Evolutionary conservation across 768 basidiomycete genomes (phyloP), one percentile per base, ranked within the genome.

Genomic region (Piloderma croceum): DNA sequence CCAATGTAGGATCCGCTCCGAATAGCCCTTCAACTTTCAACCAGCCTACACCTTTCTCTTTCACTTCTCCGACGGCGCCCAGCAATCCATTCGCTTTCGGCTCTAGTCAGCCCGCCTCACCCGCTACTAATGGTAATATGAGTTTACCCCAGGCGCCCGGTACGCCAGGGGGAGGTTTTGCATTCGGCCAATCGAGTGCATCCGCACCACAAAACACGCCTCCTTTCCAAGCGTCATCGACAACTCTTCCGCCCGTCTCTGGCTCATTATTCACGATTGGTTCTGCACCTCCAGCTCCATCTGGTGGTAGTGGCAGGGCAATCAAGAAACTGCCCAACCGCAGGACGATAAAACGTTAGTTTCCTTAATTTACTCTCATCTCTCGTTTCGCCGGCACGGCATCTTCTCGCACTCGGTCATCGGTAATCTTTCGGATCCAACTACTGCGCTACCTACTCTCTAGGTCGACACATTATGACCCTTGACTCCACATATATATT

Each of bases 311-410:
- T 39, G 53, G 48, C 15, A 65, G 75, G 33, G 65, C 66, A 36
- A 70, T 79, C 34, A 77, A 76, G 60, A 77, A 74, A 41, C 64
- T 81, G 34, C 79, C 79, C 33, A 74, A 61, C 34, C 70, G 73
- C 24, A 62, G 69, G 52, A 57, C n/a, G n/a, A n/a, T n/a, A n/a
- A n/a, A n/a, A n/a, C n/a, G n/a, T n/a, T n/a, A n/a, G n/a, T n/a
- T n/a, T n/a, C n/a, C n/a, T n/a, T n/a, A n/a, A n/a, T n/a, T n/a
- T n/a, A n/a, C n/a, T n/a, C n/a, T n/a, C n/a, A 51, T 31, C 62
- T 59, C 25, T 59, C 47, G 17, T 70, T 69, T 54, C 70, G 69
- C 49, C 66, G 55, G 50, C 21, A 9, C n/a, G 22, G 19, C 20
- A 39, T 19, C n/a, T 31, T 23, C 20, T 12, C 10, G 27, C 24